phyloP scores from a whole-genome alignment of 805 yeast genomes.

The Saturnispora serradocipensis region DNA sequence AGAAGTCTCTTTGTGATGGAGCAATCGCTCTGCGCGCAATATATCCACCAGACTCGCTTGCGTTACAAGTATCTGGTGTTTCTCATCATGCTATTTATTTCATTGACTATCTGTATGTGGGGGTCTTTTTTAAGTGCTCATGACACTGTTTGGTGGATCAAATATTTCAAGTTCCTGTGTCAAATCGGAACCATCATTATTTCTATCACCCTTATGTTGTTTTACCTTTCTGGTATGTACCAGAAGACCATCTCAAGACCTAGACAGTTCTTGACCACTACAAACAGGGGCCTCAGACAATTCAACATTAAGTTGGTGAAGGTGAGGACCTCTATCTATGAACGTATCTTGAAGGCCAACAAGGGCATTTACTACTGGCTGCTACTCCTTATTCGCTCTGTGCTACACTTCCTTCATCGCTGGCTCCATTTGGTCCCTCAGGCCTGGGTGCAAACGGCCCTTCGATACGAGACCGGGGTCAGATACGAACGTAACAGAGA shows the following conservation, averaged over 20 bases:
- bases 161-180: conserved; percentile 31
- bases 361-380: conserved; percentile 2
- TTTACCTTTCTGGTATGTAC: conserved; percentile 85
- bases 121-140: conserved; percentile 1
- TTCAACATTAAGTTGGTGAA: conserved; percentile 71
- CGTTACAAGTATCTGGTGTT: conserved; percentile 56
- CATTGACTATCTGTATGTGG: background rate
- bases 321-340: conserved; percentile 28
- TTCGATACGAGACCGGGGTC: conserved; percentile 2
- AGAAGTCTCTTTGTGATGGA: conserved; percentile 77
- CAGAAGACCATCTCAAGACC: conserved; percentile 76
- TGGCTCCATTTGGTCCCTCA: conserved; percentile 3
- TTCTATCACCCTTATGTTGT: conserved; percentile 60
- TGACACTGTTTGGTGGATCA: conserved; percentile 8
- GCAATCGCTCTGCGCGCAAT: conserved; percentile 77
- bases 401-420: conserved; percentile 4
- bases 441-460: conserved; percentile 4
- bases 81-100: conserved; percentile 31
- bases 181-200: conserved; percentile 55
- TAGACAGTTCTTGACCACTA: conserved; percentile 63
- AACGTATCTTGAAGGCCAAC: conserved; percentile 4
- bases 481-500: conserved; percentile 9
- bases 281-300: conserved; percentile 84
- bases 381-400: background rate
- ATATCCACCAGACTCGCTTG: conserved; percentile 56